A percentile compares a stretch with the other conserved stretches of the same genome.
Evolutionary conservation across 2,329 filamentous ascomycete species (phyloP).

Genomic region (Mycosphaerella sp.): DNA sequence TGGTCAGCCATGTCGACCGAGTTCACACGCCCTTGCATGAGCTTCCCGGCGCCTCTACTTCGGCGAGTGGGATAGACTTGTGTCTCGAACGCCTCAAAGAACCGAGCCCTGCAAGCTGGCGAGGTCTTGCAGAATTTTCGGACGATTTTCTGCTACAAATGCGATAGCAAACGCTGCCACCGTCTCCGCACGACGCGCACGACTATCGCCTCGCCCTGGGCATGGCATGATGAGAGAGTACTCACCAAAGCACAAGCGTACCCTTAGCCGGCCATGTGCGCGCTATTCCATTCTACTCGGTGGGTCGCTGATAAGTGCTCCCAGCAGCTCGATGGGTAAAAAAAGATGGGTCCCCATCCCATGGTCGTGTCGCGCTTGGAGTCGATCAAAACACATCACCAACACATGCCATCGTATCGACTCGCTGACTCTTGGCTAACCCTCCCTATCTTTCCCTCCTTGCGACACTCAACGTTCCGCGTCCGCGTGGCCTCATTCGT

Average conservation of each 20-base stretch:
- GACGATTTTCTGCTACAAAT: neutral
- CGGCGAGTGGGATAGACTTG: constrained; percentile 11
- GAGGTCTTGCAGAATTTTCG: neutral
- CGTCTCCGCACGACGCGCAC: no score
- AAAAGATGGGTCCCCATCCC: constrained; percentile 1
- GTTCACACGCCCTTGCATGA: neutral
- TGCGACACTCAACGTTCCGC: constrained; percentile 6
- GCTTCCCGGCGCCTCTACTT: constrained; percentile 12
- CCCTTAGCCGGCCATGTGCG: neutral
- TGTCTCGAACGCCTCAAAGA: constrained; percentile 11
- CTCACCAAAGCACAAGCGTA: neutral
- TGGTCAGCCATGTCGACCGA: constrained; percentile 3
- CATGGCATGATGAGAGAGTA: no score
- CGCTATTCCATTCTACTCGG: neutral
- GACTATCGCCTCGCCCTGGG: no score
- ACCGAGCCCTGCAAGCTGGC: neutral
- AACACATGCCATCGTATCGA: neutral
- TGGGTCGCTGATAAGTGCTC: neutral
- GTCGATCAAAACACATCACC: neutral
- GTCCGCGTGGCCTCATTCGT: neutral
- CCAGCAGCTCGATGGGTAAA: neutral
- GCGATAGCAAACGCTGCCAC: neutral
- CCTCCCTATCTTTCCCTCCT: neutral
- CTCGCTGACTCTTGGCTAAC: neutral
- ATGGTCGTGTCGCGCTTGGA: neutral